phyloP scores from a whole-genome alignment of 495 filamentous ascomycete species.

The Aspergillus cavernicola region DNA sequence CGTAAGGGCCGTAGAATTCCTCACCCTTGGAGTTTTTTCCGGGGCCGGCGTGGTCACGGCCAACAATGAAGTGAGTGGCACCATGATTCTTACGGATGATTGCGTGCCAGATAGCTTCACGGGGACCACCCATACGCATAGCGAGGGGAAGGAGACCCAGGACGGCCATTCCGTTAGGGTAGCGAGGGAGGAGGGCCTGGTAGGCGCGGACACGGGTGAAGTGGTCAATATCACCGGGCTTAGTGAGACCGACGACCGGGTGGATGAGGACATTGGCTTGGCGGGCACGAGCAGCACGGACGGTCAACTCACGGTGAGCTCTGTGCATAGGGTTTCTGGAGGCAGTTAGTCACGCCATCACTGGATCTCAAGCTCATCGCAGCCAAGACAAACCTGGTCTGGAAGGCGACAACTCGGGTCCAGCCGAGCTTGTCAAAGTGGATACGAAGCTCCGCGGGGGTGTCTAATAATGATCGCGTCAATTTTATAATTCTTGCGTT shows the following conservation, averaged over 20 bases:
- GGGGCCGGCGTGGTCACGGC: conserved; percentile 94
- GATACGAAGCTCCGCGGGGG: conserved; percentile 86
- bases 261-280: conserved; percentile 99
- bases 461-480: conserved; percentile 52
- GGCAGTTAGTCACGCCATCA: conserved; percentile 4
- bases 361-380: background rate
- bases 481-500: conserved; percentile 9
- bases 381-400: conserved; percentile 52
- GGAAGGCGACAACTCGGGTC: conserved; percentile 95
- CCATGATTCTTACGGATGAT: conserved; percentile 99
- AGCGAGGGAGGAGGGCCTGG: conserved; percentile 92
- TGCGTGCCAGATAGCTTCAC: conserved; percentile 99
- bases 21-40: conserved; percentile 94
- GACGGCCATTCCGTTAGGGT: conserved; percentile 98
- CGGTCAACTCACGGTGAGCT: conserved; percentile 94
- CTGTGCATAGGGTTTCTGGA: conserved; percentile 94
- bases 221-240: conserved; percentile 98
- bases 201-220: conserved; percentile 99
- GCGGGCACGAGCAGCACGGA: conserved; percentile 89
- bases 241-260: conserved; percentile 96
- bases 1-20: conserved; percentile 98
- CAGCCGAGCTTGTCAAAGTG: conserved; percentile 99
- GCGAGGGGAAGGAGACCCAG: conserved; percentile 92
- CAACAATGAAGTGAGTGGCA: conserved; percentile 98
- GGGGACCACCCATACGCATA: conserved; percentile 98